Evolutionary conservation across 225 moss, liverwort and hornwort species (phyloP).

Genomic region (Polytrichum formosum): DNA sequence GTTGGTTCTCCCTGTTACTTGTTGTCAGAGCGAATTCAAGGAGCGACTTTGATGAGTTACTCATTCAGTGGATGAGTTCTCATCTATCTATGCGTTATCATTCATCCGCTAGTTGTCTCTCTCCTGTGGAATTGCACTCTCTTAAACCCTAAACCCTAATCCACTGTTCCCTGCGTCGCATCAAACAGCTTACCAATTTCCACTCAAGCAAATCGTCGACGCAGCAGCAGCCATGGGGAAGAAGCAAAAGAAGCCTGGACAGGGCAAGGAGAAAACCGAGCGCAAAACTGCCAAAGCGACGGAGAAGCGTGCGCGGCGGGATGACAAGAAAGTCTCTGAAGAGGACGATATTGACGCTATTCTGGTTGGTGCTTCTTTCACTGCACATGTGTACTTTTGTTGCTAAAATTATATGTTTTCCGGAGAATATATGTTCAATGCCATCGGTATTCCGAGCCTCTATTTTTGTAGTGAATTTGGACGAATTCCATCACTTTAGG

Average conservation of each 20-base stretch:
- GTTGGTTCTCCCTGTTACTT: too few relatives aligned
- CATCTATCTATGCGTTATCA: not conserved
- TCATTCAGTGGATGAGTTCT: too few relatives aligned
- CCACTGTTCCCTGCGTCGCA: not conserved
- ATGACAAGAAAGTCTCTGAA: slow-evolving; percentile 64
- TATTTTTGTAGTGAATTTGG: too few relatives aligned
- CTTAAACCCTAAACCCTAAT: slow-evolving; percentile 27
- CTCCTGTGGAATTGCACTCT: not conserved
- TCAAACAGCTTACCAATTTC: not conserved
- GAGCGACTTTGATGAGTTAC: too few relatives aligned
- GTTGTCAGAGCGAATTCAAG: too few relatives aligned
- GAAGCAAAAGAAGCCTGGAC: slow-evolving; percentile 80
- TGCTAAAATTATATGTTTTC: not conserved
- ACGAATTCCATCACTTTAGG: too few relatives aligned
- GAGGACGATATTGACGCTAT: slow-evolving; percentile 89
- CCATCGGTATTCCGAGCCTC: too few relatives aligned
- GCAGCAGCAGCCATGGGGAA: slow-evolving; percentile 49
- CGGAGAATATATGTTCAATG: too few relatives aligned
- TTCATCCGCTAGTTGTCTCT: not conserved
- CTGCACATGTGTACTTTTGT: not conserved
- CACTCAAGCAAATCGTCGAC: not conserved
- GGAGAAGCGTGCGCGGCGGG: slow-evolving; percentile 69
- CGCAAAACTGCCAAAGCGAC: slow-evolving; percentile 70
- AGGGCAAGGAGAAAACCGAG: slow-evolving; percentile 85
- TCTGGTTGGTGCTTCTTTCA: slow-evolving; percentile 28